These are phyloP conservation scores for Lactuca sativa DNA, from an alignment of 129 eudicot genomes.

Conservation along the genomic window DNA sequence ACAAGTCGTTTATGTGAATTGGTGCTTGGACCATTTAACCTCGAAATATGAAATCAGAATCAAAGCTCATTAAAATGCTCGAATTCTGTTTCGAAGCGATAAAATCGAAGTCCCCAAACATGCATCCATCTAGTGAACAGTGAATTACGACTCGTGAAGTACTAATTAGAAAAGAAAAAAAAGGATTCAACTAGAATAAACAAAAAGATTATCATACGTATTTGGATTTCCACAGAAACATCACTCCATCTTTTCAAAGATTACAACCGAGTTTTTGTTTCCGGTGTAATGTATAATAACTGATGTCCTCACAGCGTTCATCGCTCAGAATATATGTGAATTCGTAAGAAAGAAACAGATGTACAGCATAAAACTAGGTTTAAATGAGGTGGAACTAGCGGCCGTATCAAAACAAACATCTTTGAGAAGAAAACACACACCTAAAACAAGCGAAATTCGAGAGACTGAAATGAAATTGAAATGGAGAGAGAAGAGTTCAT, in stretches of 20 bases:
- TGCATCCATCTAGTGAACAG: slow-evolving; percentile 9
- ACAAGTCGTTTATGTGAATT: neutral
- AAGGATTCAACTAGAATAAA: neutral
- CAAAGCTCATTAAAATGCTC: neutral
- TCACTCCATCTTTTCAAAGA: neutral
- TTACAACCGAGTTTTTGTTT: neutral
- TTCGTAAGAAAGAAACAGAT: neutral
- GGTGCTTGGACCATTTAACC: neutral
- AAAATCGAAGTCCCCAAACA: slow-evolving; percentile 10
- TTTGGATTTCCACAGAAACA: slow-evolving; percentile 10
- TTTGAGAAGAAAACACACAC: neutral
- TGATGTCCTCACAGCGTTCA: neutral
- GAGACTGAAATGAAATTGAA: slow-evolving; percentile 8
- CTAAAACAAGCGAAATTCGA: neutral
- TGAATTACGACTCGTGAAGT: slow-evolving; percentile 3
- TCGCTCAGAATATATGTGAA: neutral
- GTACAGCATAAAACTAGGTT: slow-evolving; percentile 1
- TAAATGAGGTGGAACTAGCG: neutral
- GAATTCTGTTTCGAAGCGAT: neutral
- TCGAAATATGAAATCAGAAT: neutral
- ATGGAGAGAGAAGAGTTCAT: slow-evolving; percentile 8
- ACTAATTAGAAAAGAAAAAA: neutral
- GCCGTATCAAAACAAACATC: neutral
- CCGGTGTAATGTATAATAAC: neutral
- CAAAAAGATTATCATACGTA: neutral